phyloP scores from a whole-genome alignment of 768 basidiomycete genomes.

The Tricholoma flavovirens region DNA sequence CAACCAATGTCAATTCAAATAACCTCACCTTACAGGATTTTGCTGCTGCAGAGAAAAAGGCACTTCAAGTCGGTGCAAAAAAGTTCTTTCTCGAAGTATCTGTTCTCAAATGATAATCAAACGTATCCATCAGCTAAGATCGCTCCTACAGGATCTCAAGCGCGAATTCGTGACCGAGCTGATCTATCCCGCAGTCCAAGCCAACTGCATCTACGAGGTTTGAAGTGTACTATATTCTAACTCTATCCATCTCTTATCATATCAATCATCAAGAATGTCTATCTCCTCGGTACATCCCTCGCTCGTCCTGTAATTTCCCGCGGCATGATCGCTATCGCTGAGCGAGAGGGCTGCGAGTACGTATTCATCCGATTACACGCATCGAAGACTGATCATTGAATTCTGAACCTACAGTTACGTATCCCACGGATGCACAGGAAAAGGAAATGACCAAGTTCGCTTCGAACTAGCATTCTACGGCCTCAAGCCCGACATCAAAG shows the following conservation, averaged over 20 bases:
- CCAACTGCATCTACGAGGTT: conserved; percentile 98
- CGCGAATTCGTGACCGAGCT: conserved; percentile 93
- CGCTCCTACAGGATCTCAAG: conserved; percentile 69
- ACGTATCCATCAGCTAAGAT: background rate
- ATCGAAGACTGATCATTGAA: background rate
- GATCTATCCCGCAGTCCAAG: conserved; percentile 97
- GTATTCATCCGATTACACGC: conserved; percentile 21
- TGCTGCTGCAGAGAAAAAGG: conserved; percentile 85
- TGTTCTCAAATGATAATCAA: background rate
- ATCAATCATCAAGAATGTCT: conserved; percentile 62
- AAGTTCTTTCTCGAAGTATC: conserved; percentile 88
- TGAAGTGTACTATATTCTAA: background rate
- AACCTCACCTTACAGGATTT: conserved; percentile 61
- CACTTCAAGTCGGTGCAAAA: conserved; percentile 86
- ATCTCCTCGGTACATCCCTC: conserved; percentile 95
- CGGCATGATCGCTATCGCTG: conserved; percentile 95
- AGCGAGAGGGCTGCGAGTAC: conserved; percentile 92
- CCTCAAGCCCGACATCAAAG: conserved; percentile 97
- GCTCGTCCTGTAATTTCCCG: conserved; percentile 98
- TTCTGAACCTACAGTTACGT: conserved; percentile 58
- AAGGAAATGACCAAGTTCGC: conserved; percentile 99
- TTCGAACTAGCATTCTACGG: conserved; percentile 99
- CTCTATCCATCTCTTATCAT: conserved; percentile 3
- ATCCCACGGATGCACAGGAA: conserved; percentile 98
- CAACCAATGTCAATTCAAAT: conserved; percentile 8